phyloP scores from a whole-genome alignment of 2,329 filamentous ascomycete species.

The Botryotinia convoluta region DNA sequence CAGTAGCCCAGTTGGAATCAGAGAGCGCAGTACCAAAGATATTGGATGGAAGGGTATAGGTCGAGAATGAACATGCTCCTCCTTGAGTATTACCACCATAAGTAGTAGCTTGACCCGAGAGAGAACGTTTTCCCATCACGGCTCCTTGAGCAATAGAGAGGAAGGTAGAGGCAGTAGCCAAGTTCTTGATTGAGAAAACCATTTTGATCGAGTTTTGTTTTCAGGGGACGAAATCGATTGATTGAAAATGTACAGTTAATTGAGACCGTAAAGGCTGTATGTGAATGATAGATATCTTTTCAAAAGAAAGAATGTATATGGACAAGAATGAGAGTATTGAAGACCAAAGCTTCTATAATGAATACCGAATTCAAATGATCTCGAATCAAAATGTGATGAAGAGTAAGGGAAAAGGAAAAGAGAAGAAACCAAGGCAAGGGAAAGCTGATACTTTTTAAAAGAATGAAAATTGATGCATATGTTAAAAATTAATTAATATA shows the following conservation, averaged over 20 bases:
- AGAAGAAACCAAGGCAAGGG: neutral
- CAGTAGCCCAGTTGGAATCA: constrained; percentile 53
- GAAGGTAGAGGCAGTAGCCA: constrained; percentile 23
- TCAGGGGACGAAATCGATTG: neutral
- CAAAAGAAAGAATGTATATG: neutral
- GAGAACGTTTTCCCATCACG: constrained; percentile 28
- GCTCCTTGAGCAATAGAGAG: constrained; percentile 34
- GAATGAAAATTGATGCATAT: neutral
- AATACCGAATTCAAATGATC: neutral
- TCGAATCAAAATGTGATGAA: constrained; percentile 6
- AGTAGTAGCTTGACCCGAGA: constrained; percentile 48
- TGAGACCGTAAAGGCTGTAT: neutral
- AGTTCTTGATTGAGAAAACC: constrained; percentile 30
- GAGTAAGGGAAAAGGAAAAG: neutral
- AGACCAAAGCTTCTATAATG: constrained; percentile 11
- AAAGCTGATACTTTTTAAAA: neutral
- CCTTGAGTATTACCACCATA: constrained; percentile 56
- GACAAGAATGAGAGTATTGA: neutral
- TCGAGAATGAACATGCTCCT: constrained; percentile 62
- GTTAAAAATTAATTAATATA: constrained; percentile 9
- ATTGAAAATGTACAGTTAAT: neutral
- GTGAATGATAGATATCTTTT: constrained; percentile 7
- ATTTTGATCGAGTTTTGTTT: constrained; percentile 27
- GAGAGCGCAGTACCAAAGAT: constrained; percentile 63
- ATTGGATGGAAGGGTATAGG: constrained; percentile 57